phyloP scores from a whole-genome alignment of 768 basidiomycete genomes.

The Lactifluus piperatus region DNA sequence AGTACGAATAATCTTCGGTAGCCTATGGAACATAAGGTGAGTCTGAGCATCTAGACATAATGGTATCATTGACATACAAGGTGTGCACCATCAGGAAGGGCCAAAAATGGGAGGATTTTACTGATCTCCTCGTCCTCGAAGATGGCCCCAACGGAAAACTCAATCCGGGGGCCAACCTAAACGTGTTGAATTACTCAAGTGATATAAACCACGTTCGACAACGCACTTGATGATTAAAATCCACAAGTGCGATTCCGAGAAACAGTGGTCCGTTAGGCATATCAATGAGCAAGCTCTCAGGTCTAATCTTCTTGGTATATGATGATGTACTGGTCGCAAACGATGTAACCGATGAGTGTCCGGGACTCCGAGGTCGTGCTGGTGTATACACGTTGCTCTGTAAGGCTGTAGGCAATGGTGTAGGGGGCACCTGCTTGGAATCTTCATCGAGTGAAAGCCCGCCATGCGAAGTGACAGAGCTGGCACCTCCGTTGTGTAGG shows the following conservation, averaged over 20 bases:
- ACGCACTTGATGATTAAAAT: conserved; percentile 87
- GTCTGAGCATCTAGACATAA: neutral
- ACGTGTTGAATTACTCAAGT: conserved; percentile 7
- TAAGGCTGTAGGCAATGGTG: neutral
- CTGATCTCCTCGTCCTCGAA: conserved; percentile 79
- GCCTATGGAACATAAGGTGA: conserved; percentile 37
- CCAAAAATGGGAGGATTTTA: conserved; percentile 87
- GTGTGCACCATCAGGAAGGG: conserved; percentile 96
- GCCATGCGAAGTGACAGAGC: conserved; percentile 12
- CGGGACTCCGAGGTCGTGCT: conserved; percentile 38
- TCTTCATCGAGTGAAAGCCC: neutral
- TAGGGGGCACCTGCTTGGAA: conserved; percentile 7
- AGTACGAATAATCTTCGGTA: conserved; percentile 94
- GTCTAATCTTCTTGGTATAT: conserved; percentile 56
- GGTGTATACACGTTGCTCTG: conserved; percentile 50
- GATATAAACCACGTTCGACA: neutral
- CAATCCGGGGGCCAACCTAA: conserved; percentile 88
- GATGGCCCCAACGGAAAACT: conserved; percentile 70
- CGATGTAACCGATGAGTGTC: conserved; percentile 46
- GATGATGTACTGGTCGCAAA: conserved; percentile 47
- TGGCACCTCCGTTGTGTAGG: conserved; percentile 4
- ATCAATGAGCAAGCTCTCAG: conserved; percentile 67
- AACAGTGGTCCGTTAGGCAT: conserved; percentile 55
- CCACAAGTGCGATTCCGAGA: conserved; percentile 84
- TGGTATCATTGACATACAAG: conserved; percentile 42